These are phyloP conservation scores for Glycine latifolia DNA, from an alignment of 306 rosid species.

Conservation along the genomic window DNA sequence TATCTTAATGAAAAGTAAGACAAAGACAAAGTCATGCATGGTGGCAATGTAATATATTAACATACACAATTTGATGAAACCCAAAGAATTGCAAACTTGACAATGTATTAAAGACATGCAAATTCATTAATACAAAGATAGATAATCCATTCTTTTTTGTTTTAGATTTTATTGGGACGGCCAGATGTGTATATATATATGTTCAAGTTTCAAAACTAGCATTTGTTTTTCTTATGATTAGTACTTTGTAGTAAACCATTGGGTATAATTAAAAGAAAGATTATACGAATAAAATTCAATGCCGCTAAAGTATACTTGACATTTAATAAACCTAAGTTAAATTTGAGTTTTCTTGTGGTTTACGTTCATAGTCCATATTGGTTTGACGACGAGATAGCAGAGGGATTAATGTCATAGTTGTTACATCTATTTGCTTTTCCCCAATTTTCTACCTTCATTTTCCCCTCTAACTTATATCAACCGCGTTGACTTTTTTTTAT, in stretches of 20 bases:
- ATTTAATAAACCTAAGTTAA: not conserved
- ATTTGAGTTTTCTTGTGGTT: constrained; percentile 14
- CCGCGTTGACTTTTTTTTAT: not conserved
- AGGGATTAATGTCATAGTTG: not conserved
- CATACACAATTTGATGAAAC: too few species aligned
- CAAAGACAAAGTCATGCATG: too few species aligned
- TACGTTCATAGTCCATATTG: not conserved
- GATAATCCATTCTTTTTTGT: not conserved
- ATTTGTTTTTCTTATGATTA: too few species aligned
- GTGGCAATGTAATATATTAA: too few species aligned
- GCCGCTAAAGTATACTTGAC: not conserved
- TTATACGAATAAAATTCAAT: not conserved
- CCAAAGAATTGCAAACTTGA: too few species aligned
- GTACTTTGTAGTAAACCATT: not conserved
- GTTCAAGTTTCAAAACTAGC: not conserved
- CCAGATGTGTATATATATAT: too few species aligned
- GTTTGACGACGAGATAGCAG: not conserved
- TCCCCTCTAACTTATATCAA: not conserved
- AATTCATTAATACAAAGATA: not conserved
- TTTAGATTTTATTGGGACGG: not conserved
- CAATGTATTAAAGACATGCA: too few species aligned
- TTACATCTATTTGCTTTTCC: not conserved
- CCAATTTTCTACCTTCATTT: not conserved
- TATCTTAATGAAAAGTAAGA: too few species aligned
- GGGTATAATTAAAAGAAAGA: too few species aligned